phyloP scores from a whole-genome alignment of 2,329 filamentous ascomycete species.

The Dendryphion nanum region DNA sequence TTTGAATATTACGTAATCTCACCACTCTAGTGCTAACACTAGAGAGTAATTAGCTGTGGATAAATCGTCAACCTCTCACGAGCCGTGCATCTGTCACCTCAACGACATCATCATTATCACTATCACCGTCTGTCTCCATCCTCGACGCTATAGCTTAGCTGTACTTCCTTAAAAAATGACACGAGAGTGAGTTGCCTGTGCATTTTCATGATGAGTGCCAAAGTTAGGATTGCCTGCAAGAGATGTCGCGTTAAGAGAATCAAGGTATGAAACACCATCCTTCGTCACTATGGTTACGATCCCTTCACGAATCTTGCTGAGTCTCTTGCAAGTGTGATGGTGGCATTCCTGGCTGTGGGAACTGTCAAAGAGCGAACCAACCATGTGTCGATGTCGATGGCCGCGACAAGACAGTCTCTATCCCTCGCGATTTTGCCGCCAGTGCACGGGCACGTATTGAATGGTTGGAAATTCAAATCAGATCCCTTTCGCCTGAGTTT shows the following conservation, averaged over 20 bases:
- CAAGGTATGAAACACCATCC: constrained; percentile 25
- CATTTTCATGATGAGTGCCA: constrained; percentile 15
- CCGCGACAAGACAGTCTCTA: constrained; percentile 33
- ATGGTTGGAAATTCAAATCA: constrained; percentile 37
- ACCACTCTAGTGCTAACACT: too few species aligned
- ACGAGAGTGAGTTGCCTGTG: too few species aligned
- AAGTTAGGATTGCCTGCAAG: constrained; percentile 41
- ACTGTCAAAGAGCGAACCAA: constrained; percentile 37
- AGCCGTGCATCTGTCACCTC: too few species aligned
- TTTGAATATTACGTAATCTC: too few species aligned
- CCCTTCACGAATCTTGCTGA: not conserved
- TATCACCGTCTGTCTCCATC: too few species aligned
- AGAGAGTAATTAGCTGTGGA: too few species aligned
- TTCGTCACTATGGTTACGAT: not conserved
- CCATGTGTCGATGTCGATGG: constrained; percentile 41
- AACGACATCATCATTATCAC: too few species aligned
- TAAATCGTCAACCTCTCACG: too few species aligned
- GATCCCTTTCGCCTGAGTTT: constrained; percentile 23
- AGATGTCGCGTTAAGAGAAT: constrained; percentile 39
- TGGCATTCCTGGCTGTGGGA: constrained; percentile 37
- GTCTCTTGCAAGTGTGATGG: constrained; percentile 32
- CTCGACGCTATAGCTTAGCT: too few species aligned
- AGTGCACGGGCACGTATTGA: constrained; percentile 30
- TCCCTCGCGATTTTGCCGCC: constrained; percentile 33
- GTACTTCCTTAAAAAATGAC: too few species aligned